Base-by-base conservation (phyloP, 306 rosid genomes). In the Betula pendula region DNA sequence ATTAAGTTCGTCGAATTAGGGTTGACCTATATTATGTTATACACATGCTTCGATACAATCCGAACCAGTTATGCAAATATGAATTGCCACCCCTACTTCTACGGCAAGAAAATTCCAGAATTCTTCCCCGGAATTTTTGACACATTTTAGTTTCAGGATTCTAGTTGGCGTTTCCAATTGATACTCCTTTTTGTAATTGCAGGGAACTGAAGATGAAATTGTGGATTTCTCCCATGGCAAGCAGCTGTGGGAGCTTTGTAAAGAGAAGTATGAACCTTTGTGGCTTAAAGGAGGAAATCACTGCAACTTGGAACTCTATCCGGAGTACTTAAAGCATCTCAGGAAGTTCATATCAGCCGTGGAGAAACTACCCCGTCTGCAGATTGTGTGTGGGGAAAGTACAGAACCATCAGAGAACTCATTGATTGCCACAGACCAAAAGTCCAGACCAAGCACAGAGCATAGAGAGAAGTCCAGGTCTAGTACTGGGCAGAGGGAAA, bases 151-250 rank as follows among this genome's bases (percentile, higher is more conserved):
- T 65, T 70, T 8, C 22, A 81, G 63, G 47, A 45, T 35, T 27
- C 14, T 27, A 59, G 67, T 25, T 1, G 12, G 40, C 13, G 40
- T 69, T 10, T 5, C 0, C 31, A 10, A 10, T 50, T 27, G 69
- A 70, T 55, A 69, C n/a, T 35, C 48, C 3, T 33, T 42, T 17
- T 53, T 14, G 2, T 51, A 3, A 77, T 86, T n/a, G 4, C 71
- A 90, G 92, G 96, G 96, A 70, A 90, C 92, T 33, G 91, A 90
- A 62, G 96, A 90, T 70, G 91, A 90, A 68, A 84, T 90, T 25
- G 96, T 90, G 78, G 92, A 90, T 80, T 38, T 77, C 51, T 88
- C 92, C 66, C 96, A 90, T 71, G 96, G 96, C 0, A 88, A 88
- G 84, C 90, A 84, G 47, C 77, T 90, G 6, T 90, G 96, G 96